phyloP scores from a whole-genome alignment of 306 rosid genomes.

The Vicia sativa region DNA sequence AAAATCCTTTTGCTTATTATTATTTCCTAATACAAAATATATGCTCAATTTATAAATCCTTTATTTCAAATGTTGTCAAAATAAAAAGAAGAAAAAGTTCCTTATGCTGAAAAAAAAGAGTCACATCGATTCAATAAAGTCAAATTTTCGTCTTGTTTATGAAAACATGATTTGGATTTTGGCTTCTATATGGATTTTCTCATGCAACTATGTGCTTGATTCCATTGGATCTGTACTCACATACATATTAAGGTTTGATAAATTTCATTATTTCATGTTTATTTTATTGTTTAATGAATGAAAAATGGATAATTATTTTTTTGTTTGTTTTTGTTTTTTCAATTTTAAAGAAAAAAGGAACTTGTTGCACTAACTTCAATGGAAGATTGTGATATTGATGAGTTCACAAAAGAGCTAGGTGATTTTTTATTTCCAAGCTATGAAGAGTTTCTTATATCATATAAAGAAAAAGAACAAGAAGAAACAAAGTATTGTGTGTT shows the following conservation, averaged over 20 bases:
- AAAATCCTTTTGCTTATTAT: constrained; percentile 19
- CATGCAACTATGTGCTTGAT: constrained; percentile 40
- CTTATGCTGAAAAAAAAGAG: constrained; percentile 29
- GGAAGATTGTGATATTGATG: constrained; percentile 39
- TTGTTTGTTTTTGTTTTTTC: constrained; percentile 27
- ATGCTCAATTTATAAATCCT: constrained; percentile 49
- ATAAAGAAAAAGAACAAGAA: constrained; percentile 14
- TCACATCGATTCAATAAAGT: constrained; percentile 40
- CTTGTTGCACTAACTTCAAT: background rate
- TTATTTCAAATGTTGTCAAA: too few relatives aligned
- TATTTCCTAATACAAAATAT: constrained; percentile 23
- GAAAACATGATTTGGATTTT: constrained; percentile 50
- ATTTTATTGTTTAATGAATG: background rate
- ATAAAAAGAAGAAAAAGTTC: too few relatives aligned
- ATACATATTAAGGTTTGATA: constrained; percentile 54
- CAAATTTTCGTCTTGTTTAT: constrained; percentile 27
- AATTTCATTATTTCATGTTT: background rate
- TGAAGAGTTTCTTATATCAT: constrained; percentile 24
- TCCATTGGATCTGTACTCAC: constrained; percentile 45
- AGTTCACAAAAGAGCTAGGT: constrained; percentile 41
- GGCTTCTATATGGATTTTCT: constrained; percentile 43
- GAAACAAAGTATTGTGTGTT: constrained; percentile 22
- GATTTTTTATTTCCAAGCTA: constrained; percentile 36
- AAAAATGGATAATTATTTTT: background rate
- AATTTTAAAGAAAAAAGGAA: constrained; percentile 40